phyloP scores from a whole-genome alignment of 2,329 filamentous ascomycete species.

The Alternaria ethzedia region DNA sequence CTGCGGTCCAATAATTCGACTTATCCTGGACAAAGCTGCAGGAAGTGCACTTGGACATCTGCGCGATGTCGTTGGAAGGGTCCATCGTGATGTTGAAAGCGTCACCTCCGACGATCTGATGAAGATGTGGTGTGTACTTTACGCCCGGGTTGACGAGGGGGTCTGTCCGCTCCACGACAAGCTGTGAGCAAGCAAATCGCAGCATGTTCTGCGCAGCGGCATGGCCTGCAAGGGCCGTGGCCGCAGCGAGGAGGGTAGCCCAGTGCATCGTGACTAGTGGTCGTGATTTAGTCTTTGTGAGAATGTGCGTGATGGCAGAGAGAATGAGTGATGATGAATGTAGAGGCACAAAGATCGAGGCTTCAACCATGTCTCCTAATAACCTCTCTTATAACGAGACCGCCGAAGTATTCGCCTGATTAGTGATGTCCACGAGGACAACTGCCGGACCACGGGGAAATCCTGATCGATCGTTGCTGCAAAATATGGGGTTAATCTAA shows the following conservation, averaged over 20 bases:
- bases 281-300: background rate
- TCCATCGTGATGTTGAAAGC: constrained; percentile 46
- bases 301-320: background rate
- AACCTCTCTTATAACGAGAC: constrained; percentile 39
- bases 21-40: constrained; percentile 42
- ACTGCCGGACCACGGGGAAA: constrained; percentile 35
- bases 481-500: constrained; percentile 41
- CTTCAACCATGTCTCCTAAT: constrained; percentile 22
- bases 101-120: constrained; percentile 45
- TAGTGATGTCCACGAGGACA: constrained; percentile 20
- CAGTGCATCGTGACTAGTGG: constrained; percentile 35
- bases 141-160: constrained; percentile 44
- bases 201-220: constrained; percentile 40
- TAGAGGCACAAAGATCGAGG: constrained; percentile 14
- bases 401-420: constrained; percentile 2
- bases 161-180: constrained; percentile 44
- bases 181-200: constrained; percentile 44
- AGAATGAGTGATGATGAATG: constrained; percentile 19
- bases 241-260: constrained; percentile 30
- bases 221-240: constrained; percentile 31
- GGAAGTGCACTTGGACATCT: constrained; percentile 41
- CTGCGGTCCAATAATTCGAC: constrained; percentile 46
- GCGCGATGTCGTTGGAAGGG: constrained; percentile 29
- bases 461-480: constrained; percentile 28
- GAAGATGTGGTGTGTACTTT: constrained; percentile 45